Percentiles rank a stretch among this genome's conserved stretches.
Conservation (phyloP, 257 asterid species). For the Scutellaria minor region DNA sequence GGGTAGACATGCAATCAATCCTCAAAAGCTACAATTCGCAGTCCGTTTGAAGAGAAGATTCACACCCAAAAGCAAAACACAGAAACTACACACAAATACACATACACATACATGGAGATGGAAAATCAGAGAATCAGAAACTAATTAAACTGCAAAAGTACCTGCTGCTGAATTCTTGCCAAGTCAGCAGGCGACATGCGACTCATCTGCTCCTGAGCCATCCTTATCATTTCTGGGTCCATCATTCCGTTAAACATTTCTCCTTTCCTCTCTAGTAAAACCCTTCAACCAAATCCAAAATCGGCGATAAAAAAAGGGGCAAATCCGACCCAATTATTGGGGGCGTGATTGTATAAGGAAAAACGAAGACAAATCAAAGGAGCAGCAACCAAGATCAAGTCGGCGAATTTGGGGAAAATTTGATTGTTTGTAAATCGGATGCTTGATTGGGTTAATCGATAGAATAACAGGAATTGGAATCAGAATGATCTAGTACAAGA, state of each 20-base stretch:
- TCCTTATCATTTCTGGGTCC: slow-evolving; percentile 92
- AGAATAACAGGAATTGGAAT: not conserved
- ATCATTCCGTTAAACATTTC: slow-evolving; percentile 83
- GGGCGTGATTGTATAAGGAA: not conserved
- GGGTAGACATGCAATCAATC: slow-evolving; percentile 18
- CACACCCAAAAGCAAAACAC: not conserved
- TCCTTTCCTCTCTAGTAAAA: slow-evolving; percentile 21
- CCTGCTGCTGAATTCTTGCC: slow-evolving; percentile 98
- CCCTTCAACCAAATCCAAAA: slow-evolving; percentile 35
- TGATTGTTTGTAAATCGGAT: not conserved
- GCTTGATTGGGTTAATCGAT: not conserved
- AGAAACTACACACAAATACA: not conserved
- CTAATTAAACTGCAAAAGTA: slow-evolving; percentile 23
- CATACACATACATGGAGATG: not conserved
- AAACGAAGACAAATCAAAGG: slow-evolving; percentile 5
- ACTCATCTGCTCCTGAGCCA: slow-evolving; percentile 99
- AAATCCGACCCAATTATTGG: slow-evolving; percentile 19
- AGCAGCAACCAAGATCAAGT: not conserved
- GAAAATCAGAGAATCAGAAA: not conserved
- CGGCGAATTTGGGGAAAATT: slow-evolving; percentile 27
- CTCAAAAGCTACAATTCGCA: not conserved
- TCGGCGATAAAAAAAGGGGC: slow-evolving; percentile 11
- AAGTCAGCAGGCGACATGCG: slow-evolving; percentile 96
- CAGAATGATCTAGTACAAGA: not conserved
- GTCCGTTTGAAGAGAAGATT: slow-evolving; percentile 16